These are phyloP conservation scores for Hypoxylon fuscum DNA, from an alignment of 495 filamentous ascomycete species.

Conservation along the genomic window DNA sequence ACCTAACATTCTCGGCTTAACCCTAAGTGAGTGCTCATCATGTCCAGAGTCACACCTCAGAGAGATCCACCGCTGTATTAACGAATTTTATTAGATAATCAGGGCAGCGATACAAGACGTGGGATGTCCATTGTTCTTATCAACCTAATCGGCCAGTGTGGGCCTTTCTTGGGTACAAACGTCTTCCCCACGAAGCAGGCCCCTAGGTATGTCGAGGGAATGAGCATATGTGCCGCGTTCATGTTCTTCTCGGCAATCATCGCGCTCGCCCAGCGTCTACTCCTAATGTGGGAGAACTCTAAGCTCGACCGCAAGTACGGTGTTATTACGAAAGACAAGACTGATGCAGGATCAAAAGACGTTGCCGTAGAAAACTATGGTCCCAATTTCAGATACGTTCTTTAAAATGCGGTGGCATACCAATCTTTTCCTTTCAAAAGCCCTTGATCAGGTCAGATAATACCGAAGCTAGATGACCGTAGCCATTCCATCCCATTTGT, in stretches of 20 bases:
- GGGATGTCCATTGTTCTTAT: slow-evolving; percentile 73
- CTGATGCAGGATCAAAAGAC: slow-evolving; percentile 2
- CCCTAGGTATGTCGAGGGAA: slow-evolving; percentile 68
- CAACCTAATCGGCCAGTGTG: slow-evolving; percentile 71
- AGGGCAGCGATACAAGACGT: slow-evolving; percentile 70
- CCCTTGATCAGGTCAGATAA: no score
- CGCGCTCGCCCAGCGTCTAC: slow-evolving; percentile 60
- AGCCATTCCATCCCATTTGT: no score
- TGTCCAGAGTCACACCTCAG: no score
- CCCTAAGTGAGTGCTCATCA: slow-evolving; percentile 54
- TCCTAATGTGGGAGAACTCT: slow-evolving; percentile 68
- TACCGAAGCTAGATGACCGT: no score
- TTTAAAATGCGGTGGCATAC: slow-evolving; percentile 30
- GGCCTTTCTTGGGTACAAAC: slow-evolving; percentile 73
- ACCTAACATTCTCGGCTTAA: slow-evolving; percentile 72
- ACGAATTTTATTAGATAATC: slow-evolving; percentile 58
- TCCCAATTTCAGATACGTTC: slow-evolving; percentile 48
- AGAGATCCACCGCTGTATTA: background rate
- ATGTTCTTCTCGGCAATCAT: slow-evolving; percentile 69
- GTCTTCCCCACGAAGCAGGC: slow-evolving; percentile 65
- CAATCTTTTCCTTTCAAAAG: no score
- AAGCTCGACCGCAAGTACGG: slow-evolving; percentile 45
- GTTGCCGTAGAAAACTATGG: slow-evolving; percentile 47
- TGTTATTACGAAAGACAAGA: slow-evolving; percentile 2
- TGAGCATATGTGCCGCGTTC: slow-evolving; percentile 71